Conservation (phyloP, 495 filamentous ascomycete species). For the Penicillium manginii region DNA sequence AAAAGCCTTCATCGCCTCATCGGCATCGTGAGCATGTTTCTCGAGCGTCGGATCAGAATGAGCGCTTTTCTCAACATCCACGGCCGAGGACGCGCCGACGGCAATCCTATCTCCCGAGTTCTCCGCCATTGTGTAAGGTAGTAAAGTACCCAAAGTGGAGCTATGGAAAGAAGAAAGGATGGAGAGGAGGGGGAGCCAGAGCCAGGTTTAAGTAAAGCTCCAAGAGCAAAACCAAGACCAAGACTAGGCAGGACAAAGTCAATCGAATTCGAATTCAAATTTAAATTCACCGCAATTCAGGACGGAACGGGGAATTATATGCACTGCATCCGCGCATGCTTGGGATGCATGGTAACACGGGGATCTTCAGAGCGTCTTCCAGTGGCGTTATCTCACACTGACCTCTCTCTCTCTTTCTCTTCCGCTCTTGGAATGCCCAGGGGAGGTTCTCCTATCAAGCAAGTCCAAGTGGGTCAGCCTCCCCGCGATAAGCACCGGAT, state of each 20-base stretch:
- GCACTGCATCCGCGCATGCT: conserved; percentile 1
- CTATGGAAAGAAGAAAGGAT: background rate
- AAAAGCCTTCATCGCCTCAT: conserved; percentile 64
- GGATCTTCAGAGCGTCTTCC: background rate
- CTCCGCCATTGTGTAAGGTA: conserved; percentile 23
- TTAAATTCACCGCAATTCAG: conserved; percentile 1
- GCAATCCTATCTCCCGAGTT: conserved; percentile 20
- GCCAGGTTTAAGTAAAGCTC: background rate
- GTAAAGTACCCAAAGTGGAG: background rate
- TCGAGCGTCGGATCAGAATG: conserved; percentile 42
- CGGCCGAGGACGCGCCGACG: conserved; percentile 17
- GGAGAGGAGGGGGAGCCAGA: background rate
- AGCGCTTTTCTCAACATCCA: conserved; percentile 33
- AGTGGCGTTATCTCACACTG: conserved; percentile 14
- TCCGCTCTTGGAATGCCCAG: background rate
- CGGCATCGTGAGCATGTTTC: conserved; percentile 60
- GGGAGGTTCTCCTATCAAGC: conserved; percentile 22
- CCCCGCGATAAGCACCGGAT: conserved; percentile 27
- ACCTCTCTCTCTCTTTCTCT: background rate
- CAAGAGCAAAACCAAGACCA: background rate
- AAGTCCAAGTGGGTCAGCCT: conserved; percentile 14
- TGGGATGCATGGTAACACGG: background rate
- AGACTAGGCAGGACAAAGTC: too few species aligned
- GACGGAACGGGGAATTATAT: conserved; percentile 3
- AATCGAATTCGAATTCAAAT: too few species aligned